A percentile compares a stretch with the other conserved stretches of the same genome.
These are phyloP conservation scores for Cinnamomum chago DNA, from an alignment of 164 flowering plant species.

Conservation along the genomic window DNA sequence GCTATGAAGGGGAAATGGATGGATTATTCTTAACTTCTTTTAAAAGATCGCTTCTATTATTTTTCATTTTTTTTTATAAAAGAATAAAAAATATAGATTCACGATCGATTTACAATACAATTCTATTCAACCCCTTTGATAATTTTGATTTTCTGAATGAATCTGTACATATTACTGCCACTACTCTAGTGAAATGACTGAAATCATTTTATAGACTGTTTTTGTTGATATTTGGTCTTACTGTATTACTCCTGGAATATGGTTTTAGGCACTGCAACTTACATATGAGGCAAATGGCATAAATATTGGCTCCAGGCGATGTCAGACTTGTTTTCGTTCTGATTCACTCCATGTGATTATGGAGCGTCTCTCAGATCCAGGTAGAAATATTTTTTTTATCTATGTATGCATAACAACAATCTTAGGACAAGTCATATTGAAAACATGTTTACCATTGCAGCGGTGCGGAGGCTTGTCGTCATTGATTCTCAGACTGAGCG, in stretches of 20 bases:
- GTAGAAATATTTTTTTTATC: slow-evolving; percentile 19
- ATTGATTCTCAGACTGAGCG: slow-evolving; percentile 57
- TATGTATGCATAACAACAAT: neutral
- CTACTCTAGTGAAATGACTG: neutral
- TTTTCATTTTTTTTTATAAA: neutral
- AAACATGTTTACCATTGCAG: slow-evolving; percentile 23
- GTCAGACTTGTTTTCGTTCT: slow-evolving; percentile 56
- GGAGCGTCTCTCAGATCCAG: slow-evolving; percentile 58
- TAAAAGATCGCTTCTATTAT: neutral
- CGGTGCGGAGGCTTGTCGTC: slow-evolving; percentile 45
- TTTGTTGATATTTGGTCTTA: neutral
- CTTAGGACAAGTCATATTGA: neutral
- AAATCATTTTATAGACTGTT: neutral
- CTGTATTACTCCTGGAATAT: neutral
- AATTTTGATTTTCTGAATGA: no score
- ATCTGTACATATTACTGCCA: neutral
- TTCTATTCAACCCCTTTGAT: no score
- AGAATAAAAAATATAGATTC: no score
- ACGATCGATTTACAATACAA: no score
- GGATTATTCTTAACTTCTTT: neutral
- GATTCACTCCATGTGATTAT: slow-evolving; percentile 52
- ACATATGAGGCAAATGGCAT: slow-evolving; percentile 39
- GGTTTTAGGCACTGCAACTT: slow-evolving; percentile 49
- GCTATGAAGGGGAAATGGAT: no score
- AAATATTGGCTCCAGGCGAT: slow-evolving; percentile 34